Conservation (phyloP, 257 asterid species). For the Paraleonurus japonicus region DNA sequence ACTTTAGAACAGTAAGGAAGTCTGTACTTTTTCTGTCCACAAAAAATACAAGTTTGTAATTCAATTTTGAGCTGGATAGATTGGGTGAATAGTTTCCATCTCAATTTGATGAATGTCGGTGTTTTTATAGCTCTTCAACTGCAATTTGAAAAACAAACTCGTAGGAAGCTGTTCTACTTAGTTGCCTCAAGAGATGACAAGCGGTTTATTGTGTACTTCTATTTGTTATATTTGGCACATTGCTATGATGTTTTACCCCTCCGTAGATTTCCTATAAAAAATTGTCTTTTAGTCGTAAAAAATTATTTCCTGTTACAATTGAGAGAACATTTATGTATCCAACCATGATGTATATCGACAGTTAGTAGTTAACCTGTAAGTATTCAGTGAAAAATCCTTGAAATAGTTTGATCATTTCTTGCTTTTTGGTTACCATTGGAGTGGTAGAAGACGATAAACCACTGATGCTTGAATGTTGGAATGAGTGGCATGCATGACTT, state of each 20-base stretch:
- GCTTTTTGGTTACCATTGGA: constrained; percentile 5
- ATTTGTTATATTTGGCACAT: not conserved
- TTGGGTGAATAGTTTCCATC: constrained; percentile 8
- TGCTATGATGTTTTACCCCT: constrained; percentile 5
- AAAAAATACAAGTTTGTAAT: not conserved
- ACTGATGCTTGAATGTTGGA: not conserved
- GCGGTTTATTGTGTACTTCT: not conserved
- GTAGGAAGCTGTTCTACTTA: not conserved
- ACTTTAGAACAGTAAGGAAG: not conserved
- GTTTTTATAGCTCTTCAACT: constrained; percentile 2
- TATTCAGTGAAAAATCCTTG: not conserved
- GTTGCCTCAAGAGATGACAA: constrained; percentile 9
- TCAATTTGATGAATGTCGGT: constrained; percentile 1
- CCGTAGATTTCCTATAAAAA: not conserved
- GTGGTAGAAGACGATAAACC: constrained; percentile 11
- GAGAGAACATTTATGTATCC: not conserved
- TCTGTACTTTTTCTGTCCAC: not conserved
- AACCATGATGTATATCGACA: not conserved
- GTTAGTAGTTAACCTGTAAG: not conserved
- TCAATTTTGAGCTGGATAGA: constrained; percentile 17
- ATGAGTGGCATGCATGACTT: constrained; percentile 16
- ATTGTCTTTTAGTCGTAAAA: not conserved
- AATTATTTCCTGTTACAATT: not conserved
- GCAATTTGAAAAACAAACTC: not conserved
- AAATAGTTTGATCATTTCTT: not conserved